Conservation (phyloP, 345 rosid genomes). For the Rubroshorea leprosula region DNA sequence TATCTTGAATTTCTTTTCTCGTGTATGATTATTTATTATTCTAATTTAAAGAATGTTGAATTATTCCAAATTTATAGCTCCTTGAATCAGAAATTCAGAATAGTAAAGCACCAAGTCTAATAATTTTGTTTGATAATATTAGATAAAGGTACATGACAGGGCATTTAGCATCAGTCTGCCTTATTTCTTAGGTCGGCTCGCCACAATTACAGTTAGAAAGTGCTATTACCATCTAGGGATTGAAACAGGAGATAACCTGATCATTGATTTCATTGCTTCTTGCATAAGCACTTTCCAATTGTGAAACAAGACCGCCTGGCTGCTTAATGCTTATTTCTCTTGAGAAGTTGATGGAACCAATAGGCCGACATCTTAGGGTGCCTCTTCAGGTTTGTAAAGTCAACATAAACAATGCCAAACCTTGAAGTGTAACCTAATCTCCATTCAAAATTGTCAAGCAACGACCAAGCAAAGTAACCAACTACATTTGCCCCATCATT, state of each 20-base stretch:
- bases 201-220: no score
- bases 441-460: constrained; percentile 98
- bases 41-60: not conserved
- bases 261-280: no score
- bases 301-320: not conserved
- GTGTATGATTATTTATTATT: constrained; percentile 24
- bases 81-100: no score
- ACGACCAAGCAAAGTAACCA: constrained; percentile 95
- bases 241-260: no score
- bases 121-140: no score
- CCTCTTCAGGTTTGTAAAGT: constrained; percentile 61
- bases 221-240: no score
- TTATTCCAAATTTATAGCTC: no score
- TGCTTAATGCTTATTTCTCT: constrained; percentile 25
- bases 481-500: constrained; percentile 77
- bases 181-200: no score
- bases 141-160: no score
- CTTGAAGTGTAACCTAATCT: constrained; percentile 84
- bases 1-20: constrained; percentile 64
- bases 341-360: constrained; percentile 71
- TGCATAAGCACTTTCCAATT: not conserved
- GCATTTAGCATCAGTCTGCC: no score
- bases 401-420: constrained; percentile 90
- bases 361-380: constrained; percentile 90
- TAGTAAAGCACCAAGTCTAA: no score